These are phyloP conservation scores for Smallanthus sonchifolius DNA, from an alignment of 129 eudicot species.

Conservation along the genomic window DNA sequence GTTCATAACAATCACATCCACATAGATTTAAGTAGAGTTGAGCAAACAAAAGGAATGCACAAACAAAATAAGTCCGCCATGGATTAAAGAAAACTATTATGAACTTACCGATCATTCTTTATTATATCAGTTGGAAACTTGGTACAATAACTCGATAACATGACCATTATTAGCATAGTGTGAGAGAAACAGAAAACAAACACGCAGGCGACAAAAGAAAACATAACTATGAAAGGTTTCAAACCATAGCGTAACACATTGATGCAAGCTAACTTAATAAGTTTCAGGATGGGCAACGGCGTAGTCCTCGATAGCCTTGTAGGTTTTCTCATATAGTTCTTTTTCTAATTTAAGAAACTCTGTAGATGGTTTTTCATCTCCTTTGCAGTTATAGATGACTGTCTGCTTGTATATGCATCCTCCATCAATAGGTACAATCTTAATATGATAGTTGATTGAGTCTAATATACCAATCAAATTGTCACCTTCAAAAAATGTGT, in stretches of 20 bases:
- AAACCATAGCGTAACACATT: not conserved
- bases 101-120: not conserved
- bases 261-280: not conserved
- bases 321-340: slow-evolving; percentile 21
- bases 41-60: not conserved
- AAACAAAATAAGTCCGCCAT: not conserved
- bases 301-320: slow-evolving; percentile 9
- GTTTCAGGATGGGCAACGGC: not conserved
- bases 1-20: not conserved
- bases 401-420: slow-evolving; percentile 10
- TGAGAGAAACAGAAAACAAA: not conserved
- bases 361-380: slow-evolving; percentile 1
- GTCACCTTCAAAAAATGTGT: slow-evolving; percentile 17
- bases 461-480: slow-evolving; percentile 22
- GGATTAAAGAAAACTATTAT: too few relatives aligned
- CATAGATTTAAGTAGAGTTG: too few relatives aligned
- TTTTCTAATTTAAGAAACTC: slow-evolving; percentile 14
- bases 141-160: not conserved
- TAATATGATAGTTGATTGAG: slow-evolving; percentile 12
- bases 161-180: not conserved
- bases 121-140: not conserved
- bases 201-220: not conserved
- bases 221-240: not conserved
- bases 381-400: slow-evolving; percentile 18
- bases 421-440: slow-evolving; percentile 10